Conservation (phyloP, 2,329 filamentous ascomycete species). For the Botrytis cinerea region DNA sequence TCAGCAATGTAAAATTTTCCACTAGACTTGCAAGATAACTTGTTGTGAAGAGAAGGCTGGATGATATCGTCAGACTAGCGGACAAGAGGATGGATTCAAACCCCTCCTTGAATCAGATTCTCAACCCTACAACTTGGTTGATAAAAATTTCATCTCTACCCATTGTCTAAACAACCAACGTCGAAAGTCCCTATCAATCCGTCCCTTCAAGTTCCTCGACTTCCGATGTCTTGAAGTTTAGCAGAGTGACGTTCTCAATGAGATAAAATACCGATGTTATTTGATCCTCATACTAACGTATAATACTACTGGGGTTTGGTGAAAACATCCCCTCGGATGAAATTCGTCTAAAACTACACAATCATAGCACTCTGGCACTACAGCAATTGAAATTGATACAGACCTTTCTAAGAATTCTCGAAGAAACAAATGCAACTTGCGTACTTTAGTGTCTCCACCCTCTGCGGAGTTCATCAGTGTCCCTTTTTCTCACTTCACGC, state of each 20-base stretch:
- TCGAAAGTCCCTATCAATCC: not conserved
- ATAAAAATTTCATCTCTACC: not conserved
- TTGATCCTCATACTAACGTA: not conserved
- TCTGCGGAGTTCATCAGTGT: not conserved
- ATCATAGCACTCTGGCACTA: not conserved
- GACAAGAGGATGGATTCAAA: not conserved
- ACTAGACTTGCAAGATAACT: not conserved
- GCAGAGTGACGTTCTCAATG: not conserved
- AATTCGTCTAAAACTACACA: not conserved
- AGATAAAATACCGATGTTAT: not conserved
- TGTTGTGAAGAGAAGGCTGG: not conserved
- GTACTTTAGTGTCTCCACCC: too few species aligned
- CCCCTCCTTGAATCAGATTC: not conserved
- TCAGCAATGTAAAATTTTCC: not conserved
- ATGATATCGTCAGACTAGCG: too few species aligned
- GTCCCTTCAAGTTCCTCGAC: not conserved
- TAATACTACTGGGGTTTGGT: not conserved
- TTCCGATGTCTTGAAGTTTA: not conserved
- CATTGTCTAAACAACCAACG: not conserved
- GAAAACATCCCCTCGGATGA: not conserved
- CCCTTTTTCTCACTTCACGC: not conserved
- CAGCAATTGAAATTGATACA: not conserved
- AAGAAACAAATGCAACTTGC: not conserved
- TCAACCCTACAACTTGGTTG: not conserved
- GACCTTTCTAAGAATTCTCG: not conserved